Conservation (phyloP, 352 stramenopile genomes). For the Globisporangium spiculum region DNA sequence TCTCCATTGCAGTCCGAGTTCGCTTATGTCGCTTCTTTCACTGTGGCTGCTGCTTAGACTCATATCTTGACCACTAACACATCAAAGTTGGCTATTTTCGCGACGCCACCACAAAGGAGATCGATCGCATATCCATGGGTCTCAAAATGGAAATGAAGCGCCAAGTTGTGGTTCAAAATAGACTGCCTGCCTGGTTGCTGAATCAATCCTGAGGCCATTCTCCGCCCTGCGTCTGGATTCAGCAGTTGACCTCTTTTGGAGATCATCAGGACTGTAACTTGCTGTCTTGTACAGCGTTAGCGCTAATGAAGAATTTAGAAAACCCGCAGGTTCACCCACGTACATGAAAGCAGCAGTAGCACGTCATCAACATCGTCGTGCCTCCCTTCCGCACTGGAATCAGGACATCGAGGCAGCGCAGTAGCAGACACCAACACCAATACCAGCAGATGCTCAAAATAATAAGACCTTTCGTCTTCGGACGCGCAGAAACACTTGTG, state of each 20-base stretch:
- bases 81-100: background rate
- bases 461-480: background rate
- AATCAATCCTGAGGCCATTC: background rate
- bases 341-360: too few relatives aligned
- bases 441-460: background rate
- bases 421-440: too few relatives aligned
- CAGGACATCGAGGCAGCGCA: background rate
- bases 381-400: background rate
- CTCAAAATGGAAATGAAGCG: background rate
- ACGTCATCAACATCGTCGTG: background rate
- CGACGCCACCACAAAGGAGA: background rate
- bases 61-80: background rate
- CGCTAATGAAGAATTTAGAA: too few relatives aligned
- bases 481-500: background rate
- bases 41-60: background rate
- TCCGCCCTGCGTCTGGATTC: background rate
- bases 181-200: background rate
- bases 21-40: background rate
- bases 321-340: too few relatives aligned
- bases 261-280: background rate
- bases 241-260: background rate
- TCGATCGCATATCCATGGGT: too few relatives aligned
- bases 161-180: background rate
- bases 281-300: background rate
- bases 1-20: background rate